Base-by-base conservation (phyloP, 768 basidiomycete species). In the Lyophyllum semitale region DNA sequence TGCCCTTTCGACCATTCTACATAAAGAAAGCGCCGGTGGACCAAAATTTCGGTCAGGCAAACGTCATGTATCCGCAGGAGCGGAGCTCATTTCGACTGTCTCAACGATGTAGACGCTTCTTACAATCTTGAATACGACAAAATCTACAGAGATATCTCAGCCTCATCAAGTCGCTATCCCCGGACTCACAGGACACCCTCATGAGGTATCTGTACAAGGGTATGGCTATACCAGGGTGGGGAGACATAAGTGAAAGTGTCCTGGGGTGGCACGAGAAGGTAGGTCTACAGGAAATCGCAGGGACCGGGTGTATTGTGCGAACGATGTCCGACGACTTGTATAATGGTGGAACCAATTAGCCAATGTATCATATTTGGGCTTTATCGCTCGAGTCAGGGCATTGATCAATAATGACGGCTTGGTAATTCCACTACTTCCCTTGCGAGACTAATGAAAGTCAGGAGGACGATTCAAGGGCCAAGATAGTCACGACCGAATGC, bases 131-230 rank as follows among this genome's bases (percentile, higher is more conserved):
- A 98, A 97, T 78, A 94, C 91, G 54, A 97, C 95, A 12, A 93
- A 96, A 69, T 77, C 93, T 5, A 81, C 91, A 2, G 95, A 98
- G 59, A 93, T 98, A 59, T n/a, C 79, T 88, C 2, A 73, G 74
- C 23, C 84, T 90, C 46, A 80, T 97, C 68, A 89, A 87, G 64
- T 69, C 79, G 0, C 79, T 98, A 27, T 81, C 87, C 2, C 81
- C 80, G 61, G 88, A 91, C 48, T 75, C 81, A 41, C 92, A 95
- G 65, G 96, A 97, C 66, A 91, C 88, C 27, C 80, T 98, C 51
- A 98, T 97, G 96, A 96, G 95, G 69, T 98, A 96, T 67, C 77
- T 98, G 15, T 98, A 98, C 83, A 98, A 98, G 75, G 95, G 93
- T 15, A 98, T 97, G 95, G 80, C 74, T 2, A 77, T 82, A 77